These are phyloP conservation scores for Phytopythium aichiense DNA, from an alignment of 352 stramenopile genomes.

Conservation along the genomic window DNA sequence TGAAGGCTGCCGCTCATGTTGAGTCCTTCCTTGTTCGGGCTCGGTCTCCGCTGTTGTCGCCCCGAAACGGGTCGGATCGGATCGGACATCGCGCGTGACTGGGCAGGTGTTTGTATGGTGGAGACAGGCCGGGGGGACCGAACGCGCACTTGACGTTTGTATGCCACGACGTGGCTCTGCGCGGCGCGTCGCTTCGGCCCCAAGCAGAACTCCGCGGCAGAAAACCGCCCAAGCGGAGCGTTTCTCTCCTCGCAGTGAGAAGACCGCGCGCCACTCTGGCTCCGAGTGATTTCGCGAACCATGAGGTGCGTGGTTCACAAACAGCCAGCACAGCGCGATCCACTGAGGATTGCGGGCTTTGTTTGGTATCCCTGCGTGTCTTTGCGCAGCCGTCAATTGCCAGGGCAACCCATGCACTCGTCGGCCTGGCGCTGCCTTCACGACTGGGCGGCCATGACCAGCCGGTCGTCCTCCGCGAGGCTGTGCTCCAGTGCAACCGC, in stretches of 20 bases:
- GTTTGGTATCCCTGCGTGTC: too few relatives aligned
- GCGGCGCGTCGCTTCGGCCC: slow-evolving; percentile 5
- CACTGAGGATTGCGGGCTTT: too few relatives aligned
- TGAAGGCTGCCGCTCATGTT: background rate
- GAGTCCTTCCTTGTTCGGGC: background rate
- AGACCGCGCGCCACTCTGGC: background rate
- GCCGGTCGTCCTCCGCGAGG: too few relatives aligned
- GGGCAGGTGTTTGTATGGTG: background rate
- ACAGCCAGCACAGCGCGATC: too few relatives aligned
- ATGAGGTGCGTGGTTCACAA: background rate
- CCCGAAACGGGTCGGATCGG: background rate
- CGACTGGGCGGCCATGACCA: too few relatives aligned
- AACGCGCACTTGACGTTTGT: background rate
- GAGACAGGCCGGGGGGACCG: background rate
- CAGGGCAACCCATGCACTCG: too few relatives aligned
- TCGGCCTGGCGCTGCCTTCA: too few relatives aligned
- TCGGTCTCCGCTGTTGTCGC: background rate
- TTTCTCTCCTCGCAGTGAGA: background rate
- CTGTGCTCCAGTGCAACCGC: too few relatives aligned
- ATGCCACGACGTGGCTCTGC: background rate
- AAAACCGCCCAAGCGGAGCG: background rate
- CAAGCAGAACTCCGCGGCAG: slow-evolving; percentile 6
- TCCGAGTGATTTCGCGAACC: background rate
- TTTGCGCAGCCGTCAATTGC: too few relatives aligned
- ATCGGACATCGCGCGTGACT: background rate